Conservation (phyloP, 306 rosid species). For the Sicyos baderoa region DNA sequence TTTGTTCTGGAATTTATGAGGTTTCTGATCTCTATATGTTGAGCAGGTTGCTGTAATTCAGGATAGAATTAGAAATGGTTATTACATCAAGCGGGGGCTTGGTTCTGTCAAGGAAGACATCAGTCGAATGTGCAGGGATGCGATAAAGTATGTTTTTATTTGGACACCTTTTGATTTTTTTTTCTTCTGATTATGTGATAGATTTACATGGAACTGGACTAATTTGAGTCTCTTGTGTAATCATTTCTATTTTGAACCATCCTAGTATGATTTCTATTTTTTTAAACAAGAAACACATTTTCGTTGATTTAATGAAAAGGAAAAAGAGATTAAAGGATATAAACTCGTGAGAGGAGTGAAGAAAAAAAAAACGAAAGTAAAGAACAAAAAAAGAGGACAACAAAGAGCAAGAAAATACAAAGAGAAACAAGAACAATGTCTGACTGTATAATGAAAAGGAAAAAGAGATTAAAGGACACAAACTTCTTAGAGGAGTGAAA, state of each 20-base stretch:
- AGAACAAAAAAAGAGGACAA: no score
- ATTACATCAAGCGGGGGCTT: slow-evolving; percentile 82
- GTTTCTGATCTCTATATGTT: slow-evolving; percentile 19
- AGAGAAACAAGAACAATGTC: no score
- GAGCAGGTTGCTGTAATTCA: slow-evolving; percentile 90
- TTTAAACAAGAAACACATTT: no score
- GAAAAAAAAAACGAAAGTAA: no score
- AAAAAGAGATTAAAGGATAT: no score
- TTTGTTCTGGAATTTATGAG: slow-evolving; percentile 3
- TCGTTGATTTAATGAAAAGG: no score
- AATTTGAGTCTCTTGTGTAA: neutral
- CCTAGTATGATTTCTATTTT: no score
- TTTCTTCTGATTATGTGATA: neutral
- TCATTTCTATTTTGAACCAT: neutral
- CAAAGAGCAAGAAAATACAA: no score
- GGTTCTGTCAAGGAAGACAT: slow-evolving; percentile 85
- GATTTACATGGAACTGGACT: neutral
- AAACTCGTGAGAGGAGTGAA: no score
- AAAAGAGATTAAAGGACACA: no score
- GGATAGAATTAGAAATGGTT: slow-evolving; percentile 68
- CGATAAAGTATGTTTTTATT: slow-evolving; percentile 61
- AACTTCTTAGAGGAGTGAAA: no score
- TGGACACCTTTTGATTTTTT: neutral
- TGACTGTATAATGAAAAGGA: no score
- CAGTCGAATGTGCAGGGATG: slow-evolving; percentile 94